Evolutionary conservation across 2,329 filamentous ascomycete species (phyloP), one percentile per base, ranked within the genome.

Genomic region (Metarhizium album): DNA sequence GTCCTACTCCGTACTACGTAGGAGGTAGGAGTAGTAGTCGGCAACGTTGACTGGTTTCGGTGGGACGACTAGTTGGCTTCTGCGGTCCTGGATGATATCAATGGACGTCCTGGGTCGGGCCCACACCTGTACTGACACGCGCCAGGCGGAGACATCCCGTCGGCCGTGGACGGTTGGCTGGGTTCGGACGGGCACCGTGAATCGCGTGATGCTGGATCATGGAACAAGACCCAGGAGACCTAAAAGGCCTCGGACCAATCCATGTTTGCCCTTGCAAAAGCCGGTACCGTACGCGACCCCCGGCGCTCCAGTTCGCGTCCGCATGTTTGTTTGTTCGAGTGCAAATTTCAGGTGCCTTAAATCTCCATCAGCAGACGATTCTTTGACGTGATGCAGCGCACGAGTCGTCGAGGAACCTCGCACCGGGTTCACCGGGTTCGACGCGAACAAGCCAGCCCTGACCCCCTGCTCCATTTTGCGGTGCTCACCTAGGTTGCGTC

Each of bases 381-480:
- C 3, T 35, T 35, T 35, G 33, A 35, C 33, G 14, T 35, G 33
- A 35, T 35, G 11, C 11, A 35, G 33, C 33, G 16, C 33, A 8
- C 16, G 7, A 13, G 33, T 35, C 33, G 33, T 35, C 2, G 33
- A 35, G 33, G 14, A 4, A 13, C 33, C 33, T 35, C 33, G 33
- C 33, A 35, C 33, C 33, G 13, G 29, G 5, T 11, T 11, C 5
- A 5, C 29, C 11, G 5, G 33, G 33, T 16, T 35, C 11, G 33
- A 35, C 14, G 11, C 16, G 4, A 16, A 16, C 33, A 35, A 8
- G 33, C 33, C 33, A 35, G 33, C 11, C 33, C 4, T 13, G 33
- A 52, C 42, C 46, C 27, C 50, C 50, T 52, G 50, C 50, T 27
- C 31, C 46, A 35, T 46, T 48, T 52, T 43, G n/a, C 13, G 13